Percentiles rank a stretch among this genome's conserved stretches.
Conservation (phyloP, 768 basidiomycete genomes). For the Sarcomyxa edulis region DNA sequence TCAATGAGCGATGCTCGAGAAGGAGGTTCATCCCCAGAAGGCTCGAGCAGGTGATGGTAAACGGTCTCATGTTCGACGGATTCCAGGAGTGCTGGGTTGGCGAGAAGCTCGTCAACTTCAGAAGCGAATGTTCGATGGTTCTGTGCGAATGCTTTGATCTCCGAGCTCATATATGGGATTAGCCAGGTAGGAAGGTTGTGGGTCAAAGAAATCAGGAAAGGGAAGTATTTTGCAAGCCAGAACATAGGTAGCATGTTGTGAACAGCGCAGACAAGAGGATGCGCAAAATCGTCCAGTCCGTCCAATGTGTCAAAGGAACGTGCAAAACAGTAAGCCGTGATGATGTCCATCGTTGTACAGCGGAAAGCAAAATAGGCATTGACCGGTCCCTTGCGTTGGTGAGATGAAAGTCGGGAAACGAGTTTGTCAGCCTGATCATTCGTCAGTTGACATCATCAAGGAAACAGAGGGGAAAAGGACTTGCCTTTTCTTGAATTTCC, state of each 20-base stretch:
- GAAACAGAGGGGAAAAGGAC: constrained; percentile 12
- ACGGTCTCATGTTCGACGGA: constrained; percentile 18
- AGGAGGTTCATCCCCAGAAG: constrained; percentile 1
- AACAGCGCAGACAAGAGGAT: constrained; percentile 11
- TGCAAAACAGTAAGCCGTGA: constrained; percentile 34
- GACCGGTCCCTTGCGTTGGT: constrained; percentile 16
- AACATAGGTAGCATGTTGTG: constrained; percentile 4
- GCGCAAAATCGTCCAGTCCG: constrained; percentile 25
- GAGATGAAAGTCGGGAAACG: constrained; percentile 16
- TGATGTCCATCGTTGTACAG: constrained; percentile 31
- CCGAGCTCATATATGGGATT: too few relatives aligned
- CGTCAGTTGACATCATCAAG: constrained; percentile 20
- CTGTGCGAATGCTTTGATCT: constrained; percentile 1
- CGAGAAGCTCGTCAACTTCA: constrained; percentile 20
- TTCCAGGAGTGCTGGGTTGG: constrained; percentile 18
- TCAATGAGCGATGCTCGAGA: constrained; percentile 26
- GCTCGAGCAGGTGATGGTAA: constrained; percentile 17
- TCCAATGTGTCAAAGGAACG: constrained; percentile 18
- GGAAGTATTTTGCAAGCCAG: constrained; percentile 13
- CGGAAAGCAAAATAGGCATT: constrained; percentile 34
- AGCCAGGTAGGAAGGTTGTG: background rate
- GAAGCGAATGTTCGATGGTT: constrained; percentile 9
- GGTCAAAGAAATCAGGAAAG: constrained; percentile 13
- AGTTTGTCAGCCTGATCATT: constrained; percentile 17
- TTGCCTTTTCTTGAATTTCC: constrained; percentile 27